Percentiles rank a stretch among this genome's conserved stretches.
Conservation (phyloP, 2,329 filamentous ascomycete species). For the Clonostachys byssicola region DNA sequence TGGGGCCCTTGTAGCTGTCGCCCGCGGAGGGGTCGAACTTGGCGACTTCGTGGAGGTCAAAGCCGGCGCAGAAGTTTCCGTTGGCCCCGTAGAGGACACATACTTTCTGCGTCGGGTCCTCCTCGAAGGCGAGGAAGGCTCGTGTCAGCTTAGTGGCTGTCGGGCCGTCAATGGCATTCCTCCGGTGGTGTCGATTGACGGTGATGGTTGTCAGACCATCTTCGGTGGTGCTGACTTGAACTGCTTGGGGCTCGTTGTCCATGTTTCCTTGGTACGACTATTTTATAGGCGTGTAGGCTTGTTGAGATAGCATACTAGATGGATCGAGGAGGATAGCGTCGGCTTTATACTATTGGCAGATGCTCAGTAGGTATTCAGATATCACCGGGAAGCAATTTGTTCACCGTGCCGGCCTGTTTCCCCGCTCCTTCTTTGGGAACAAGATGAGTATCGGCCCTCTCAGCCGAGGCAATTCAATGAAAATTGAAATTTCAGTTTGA, state of each 20-base stretch:
- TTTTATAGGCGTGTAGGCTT: too few relatives aligned
- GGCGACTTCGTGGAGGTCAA: conserved; percentile 43
- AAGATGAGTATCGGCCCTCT: too few relatives aligned
- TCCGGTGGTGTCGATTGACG: conserved; percentile 43
- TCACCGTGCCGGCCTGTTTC: too few relatives aligned
- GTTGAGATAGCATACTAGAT: too few relatives aligned
- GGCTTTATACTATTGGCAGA: too few relatives aligned
- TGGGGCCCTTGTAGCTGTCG: conserved; percentile 1
- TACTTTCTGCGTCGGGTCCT: conserved; percentile 43
- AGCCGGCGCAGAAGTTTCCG: conserved; percentile 48
- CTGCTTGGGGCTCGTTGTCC: conserved; percentile 10
- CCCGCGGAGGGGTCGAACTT: conserved; percentile 3
- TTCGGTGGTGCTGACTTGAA: conserved; percentile 9
- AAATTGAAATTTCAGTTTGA: too few relatives aligned
- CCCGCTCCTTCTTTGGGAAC: too few relatives aligned
- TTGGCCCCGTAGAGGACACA: conserved; percentile 41
- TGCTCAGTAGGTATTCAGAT: too few relatives aligned
- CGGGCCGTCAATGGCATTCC: conserved; percentile 45
- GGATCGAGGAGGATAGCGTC: too few relatives aligned
- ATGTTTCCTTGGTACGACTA: too few relatives aligned
- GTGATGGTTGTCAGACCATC: conserved; percentile 49
- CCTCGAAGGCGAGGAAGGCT: conserved; percentile 44
- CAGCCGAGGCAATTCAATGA: too few relatives aligned
- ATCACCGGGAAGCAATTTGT: too few relatives aligned
- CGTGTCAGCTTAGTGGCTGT: conserved; percentile 42